phyloP scores from a whole-genome alignment of 2,329 filamentous ascomycete genomes.

The Colletotrichum sidae region DNA sequence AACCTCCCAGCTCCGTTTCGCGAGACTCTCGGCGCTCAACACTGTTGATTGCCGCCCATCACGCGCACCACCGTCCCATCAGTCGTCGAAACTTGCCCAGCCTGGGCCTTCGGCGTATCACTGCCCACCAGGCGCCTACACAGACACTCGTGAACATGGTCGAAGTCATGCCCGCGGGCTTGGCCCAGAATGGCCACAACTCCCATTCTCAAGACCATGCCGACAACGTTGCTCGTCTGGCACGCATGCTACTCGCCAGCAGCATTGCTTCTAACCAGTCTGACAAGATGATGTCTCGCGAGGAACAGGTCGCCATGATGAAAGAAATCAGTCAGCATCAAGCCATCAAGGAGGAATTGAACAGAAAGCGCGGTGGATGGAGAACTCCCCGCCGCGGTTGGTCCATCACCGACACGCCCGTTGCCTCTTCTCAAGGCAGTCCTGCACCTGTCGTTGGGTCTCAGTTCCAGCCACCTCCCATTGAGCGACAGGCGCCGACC shows the following conservation, averaged over 20 bases:
- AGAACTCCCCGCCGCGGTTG: conserved; percentile 58
- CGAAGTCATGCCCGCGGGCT: conserved; percentile 44
- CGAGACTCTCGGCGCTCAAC: conserved; percentile 16
- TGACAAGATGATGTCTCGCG: conserved; percentile 48
- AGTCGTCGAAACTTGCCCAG: conserved; percentile 20
- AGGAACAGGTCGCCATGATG: conserved; percentile 55
- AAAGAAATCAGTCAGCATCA: conserved; percentile 52
- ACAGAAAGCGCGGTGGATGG: conserved; percentile 49
- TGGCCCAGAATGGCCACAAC: conserved; percentile 36
- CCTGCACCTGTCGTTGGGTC: conserved; percentile 15
- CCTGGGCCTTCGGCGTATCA: conserved; percentile 17
- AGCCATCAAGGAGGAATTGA: conserved; percentile 52
- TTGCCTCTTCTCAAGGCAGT: conserved; percentile 36
- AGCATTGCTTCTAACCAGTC: conserved; percentile 36
- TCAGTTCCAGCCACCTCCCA: conserved; percentile 1
- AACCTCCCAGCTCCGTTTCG: conserved; percentile 4
- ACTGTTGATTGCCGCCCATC: conserved; percentile 12
- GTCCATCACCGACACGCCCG: conserved; percentile 58
- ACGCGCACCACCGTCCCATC: conserved; percentile 12
- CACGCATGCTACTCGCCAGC: conserved; percentile 38
- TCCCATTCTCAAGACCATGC: conserved; percentile 33
- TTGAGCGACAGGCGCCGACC: background rate
- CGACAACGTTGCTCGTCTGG: conserved; percentile 37
- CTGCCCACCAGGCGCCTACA: background rate
- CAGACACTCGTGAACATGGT: conserved; percentile 44